Evolutionary conservation across 257 asterid genomes (phyloP), one percentile per base, ranked within the genome.

Genomic region (Rehmannia glutinosa): DNA sequence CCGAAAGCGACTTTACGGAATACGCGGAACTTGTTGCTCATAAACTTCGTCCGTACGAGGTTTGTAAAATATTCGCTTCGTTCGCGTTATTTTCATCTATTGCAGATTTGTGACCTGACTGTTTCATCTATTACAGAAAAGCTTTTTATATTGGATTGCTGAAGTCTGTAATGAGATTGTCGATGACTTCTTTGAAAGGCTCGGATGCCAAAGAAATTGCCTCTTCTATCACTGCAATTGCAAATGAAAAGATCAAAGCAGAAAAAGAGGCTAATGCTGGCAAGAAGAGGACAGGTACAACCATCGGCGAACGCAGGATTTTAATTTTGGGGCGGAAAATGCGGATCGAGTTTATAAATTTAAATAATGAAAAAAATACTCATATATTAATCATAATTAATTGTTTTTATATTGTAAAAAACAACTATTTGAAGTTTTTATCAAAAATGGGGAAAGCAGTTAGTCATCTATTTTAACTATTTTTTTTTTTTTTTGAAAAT

Each of bases 201-300:
- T 78, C 90, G 24, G 99, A 95, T 81, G 96, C 89, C 64, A 91
- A 91, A 77, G 99, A 91, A 15, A 76, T 95, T 39, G 93, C 95
- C 21, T 91, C 99, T 62, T 84, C 98, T 0, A 70, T 95, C 50
- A 81, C 98, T 62, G 99, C 99, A 51, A 83, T 95, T 56, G 99
- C 97, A 60, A 89, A 91, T 67, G 99, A 95, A 78, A 91, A 95
- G 80, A 87, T 95, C 28, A 95, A 91, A 73, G 95, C 89, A 3
- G 98, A 95, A 75, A 91, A 92, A 70, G 99, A 93, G 67, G 94
- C 96, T 21, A 90, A 80, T 77, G 90, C 95, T n/a, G 84, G 92
- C 78, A 94, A 89, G 74, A 94, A 91, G 91, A 95, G 87, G 80
- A 72, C 91, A 47, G 92, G 98, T 91, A 78, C 45, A 30, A n/a